A percentile compares a stretch with the other conserved stretches of the same genome.
These are phyloP conservation scores for Selaginella tamariscina DNA, from an alignment of 75 land plant species.

Conservation along the genomic window DNA sequence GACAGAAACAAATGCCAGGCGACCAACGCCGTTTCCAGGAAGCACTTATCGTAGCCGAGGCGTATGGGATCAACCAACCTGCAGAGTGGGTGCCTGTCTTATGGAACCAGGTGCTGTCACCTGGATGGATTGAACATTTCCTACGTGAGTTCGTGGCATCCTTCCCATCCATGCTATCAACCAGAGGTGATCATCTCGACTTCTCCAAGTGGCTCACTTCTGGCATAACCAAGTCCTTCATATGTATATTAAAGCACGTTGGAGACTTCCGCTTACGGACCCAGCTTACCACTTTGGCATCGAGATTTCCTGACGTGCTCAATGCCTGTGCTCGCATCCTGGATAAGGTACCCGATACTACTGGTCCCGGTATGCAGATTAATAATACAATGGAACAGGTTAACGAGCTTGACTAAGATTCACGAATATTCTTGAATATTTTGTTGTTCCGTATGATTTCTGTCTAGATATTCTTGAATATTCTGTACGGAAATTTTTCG, in stretches of 20 bases:
- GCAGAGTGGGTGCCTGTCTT: constrained; percentile 83
- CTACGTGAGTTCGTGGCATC: constrained; percentile 78
- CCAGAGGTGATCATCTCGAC: constrained; percentile 59
- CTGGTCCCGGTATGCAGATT: no score
- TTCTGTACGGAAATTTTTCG: no score
- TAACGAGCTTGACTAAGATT: no score
- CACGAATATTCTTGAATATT: no score
- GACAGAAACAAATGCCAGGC: constrained; percentile 74
- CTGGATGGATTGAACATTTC: constrained; percentile 70
- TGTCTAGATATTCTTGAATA: no score
- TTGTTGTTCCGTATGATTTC: no score
- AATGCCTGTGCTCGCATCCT: constrained; percentile 67
- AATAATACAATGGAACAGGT: no score
- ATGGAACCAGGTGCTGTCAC: constrained; percentile 84
- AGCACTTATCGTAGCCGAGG: constrained; percentile 91
- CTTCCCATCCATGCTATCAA: constrained; percentile 45
- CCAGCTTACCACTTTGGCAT: constrained; percentile 69
- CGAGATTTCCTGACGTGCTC: constrained; percentile 67
- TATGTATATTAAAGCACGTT: constrained; percentile 61
- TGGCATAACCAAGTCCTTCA: constrained; percentile 55
- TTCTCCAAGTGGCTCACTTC: constrained; percentile 71
- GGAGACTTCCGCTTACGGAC: constrained; percentile 50
- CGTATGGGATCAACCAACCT: constrained; percentile 72
- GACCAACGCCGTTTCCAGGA: constrained; percentile 90
- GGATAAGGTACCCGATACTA: constrained; percentile 61